These are phyloP conservation scores for Torrubiellomyces zombiae DNA, from an alignment of 2,329 filamentous ascomycete genomes.

Conservation along the genomic window DNA sequence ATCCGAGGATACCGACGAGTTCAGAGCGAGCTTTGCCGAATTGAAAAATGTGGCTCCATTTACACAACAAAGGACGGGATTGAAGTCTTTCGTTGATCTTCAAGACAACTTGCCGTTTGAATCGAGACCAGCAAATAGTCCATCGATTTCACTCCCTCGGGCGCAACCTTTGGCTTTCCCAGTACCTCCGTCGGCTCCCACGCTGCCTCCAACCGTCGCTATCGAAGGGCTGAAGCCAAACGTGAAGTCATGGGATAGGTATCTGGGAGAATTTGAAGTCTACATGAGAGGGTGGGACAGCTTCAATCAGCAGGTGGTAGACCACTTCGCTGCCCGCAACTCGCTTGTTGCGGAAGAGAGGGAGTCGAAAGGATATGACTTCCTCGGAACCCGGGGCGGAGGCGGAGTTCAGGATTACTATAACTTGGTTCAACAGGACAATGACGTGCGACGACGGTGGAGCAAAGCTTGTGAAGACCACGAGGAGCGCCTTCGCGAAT, in stretches of 20 bases:
- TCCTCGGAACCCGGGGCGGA: constrained; percentile 25
- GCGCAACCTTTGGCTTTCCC: constrained; percentile 27
- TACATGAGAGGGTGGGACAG: constrained; percentile 34
- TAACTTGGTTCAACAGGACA: constrained; percentile 45
- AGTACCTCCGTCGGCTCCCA: constrained; percentile 30
- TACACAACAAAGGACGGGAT: constrained; percentile 25
- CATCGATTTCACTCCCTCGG: constrained; percentile 19
- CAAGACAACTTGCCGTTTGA: constrained; percentile 40
- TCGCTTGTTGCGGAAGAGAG: constrained; percentile 21
- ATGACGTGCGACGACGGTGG: constrained; percentile 45
- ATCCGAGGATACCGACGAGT: constrained; percentile 39
- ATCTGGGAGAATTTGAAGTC: constrained; percentile 32
- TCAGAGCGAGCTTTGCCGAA: constrained; percentile 35
- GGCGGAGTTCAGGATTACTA: constrained; percentile 40
- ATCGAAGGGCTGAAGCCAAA: constrained; percentile 27
- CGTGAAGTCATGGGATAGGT: constrained; percentile 28
- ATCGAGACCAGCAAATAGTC: constrained; percentile 28
- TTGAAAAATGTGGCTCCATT: constrained; percentile 40
- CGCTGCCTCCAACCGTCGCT: constrained; percentile 24
- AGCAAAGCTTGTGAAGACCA: constrained; percentile 41
- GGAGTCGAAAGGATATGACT: constrained; percentile 24
- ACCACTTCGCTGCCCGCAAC: constrained; percentile 38
- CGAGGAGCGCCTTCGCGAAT: constrained; percentile 39
- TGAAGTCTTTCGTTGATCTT: constrained; percentile 38
- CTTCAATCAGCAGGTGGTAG: constrained; percentile 35